Percentiles rank a stretch among this genome's conserved stretches.
Conservation (phyloP, 2,329 filamentous ascomycete species). For the Cryoendolithus antarcticus region DNA sequence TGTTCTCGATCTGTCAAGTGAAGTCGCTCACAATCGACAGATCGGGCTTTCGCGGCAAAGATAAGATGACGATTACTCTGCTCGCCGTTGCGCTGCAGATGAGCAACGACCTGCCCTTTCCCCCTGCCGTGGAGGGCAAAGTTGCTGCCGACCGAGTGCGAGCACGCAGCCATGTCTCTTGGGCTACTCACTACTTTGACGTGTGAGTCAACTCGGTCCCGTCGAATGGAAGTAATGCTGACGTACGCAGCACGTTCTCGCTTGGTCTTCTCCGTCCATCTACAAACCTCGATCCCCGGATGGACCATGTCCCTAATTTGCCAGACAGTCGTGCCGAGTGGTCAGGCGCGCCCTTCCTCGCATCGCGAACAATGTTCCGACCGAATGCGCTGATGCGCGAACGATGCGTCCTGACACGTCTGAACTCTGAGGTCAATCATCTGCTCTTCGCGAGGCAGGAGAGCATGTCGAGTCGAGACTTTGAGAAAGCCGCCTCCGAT, state of each 20-base stretch:
- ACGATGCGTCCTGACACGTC: not conserved
- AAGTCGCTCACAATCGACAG: not conserved
- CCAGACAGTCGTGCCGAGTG: not conserved
- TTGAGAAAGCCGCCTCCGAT: not conserved
- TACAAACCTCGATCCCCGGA: not conserved
- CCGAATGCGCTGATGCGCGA: slow-evolving; percentile 1
- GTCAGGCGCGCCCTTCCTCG: slow-evolving; percentile 2
- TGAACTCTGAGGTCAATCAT: not conserved
- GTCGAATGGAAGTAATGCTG: not conserved
- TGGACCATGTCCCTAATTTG: not conserved
- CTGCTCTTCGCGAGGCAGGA: not conserved
- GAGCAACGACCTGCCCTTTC: not conserved
- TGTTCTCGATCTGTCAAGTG: too few species aligned
- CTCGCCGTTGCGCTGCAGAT: not conserved
- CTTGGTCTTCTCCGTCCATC: not conserved
- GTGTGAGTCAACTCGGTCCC: not conserved
- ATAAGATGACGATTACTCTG: not conserved
- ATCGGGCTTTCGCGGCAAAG: slow-evolving; percentile 1
- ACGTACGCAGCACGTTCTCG: not conserved
- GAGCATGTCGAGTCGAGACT: not conserved
- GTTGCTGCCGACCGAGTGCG: not conserved
- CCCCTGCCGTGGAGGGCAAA: not conserved
- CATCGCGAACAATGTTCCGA: not conserved
- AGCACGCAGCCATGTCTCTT: not conserved
- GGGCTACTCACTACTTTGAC: not conserved